Evolutionary conservation across 1,139 yeast species (phyloP).

Genomic region (Blastobotrys illinoisensis): DNA sequence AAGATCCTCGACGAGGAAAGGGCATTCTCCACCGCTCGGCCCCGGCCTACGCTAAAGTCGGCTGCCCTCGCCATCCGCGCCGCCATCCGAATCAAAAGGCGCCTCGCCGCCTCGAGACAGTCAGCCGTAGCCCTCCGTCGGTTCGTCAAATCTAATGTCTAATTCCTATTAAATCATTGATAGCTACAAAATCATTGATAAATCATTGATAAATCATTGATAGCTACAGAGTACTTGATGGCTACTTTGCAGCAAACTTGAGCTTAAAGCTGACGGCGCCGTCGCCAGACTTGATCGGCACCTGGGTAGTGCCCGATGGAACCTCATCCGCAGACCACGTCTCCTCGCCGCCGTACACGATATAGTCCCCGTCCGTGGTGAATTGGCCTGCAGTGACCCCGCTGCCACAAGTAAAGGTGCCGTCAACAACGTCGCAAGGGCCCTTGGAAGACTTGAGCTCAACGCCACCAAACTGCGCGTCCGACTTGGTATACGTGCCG

Average conservation of each 20-base stretch:
- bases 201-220: not conserved
- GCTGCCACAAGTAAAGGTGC: constrained; percentile 34
- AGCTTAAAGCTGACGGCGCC: constrained; percentile 39
- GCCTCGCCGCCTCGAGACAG: constrained; percentile 4
- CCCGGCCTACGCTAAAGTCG: constrained; percentile 4
- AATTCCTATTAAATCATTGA: not conserved
- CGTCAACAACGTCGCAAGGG: constrained; percentile 52
- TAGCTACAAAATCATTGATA: not conserved
- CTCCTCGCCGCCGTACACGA: constrained; percentile 60
- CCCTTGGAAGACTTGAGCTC: constrained; percentile 65
- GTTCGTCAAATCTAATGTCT: not conserved
- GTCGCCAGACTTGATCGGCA: constrained; percentile 47
- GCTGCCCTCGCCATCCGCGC: constrained; percentile 13
- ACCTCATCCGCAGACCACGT: constrained; percentile 58
- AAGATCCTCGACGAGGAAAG: constrained; percentile 3
- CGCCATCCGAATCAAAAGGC: constrained; percentile 13
- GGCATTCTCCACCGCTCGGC: constrained; percentile 6
- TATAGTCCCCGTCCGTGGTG: constrained; percentile 23
- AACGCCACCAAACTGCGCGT: constrained; percentile 68
- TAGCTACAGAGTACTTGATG: too few relatives aligned
- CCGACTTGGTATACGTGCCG: constrained; percentile 58
- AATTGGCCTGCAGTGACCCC: constrained; percentile 29
- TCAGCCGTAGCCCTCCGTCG: not conserved
- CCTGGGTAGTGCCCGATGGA: constrained; percentile 50
- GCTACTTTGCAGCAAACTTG: constrained; percentile 29